Evolutionary conservation across 208 protist genomes (phyloP).

Genomic region (Trypanosoma scelopori): DNA sequence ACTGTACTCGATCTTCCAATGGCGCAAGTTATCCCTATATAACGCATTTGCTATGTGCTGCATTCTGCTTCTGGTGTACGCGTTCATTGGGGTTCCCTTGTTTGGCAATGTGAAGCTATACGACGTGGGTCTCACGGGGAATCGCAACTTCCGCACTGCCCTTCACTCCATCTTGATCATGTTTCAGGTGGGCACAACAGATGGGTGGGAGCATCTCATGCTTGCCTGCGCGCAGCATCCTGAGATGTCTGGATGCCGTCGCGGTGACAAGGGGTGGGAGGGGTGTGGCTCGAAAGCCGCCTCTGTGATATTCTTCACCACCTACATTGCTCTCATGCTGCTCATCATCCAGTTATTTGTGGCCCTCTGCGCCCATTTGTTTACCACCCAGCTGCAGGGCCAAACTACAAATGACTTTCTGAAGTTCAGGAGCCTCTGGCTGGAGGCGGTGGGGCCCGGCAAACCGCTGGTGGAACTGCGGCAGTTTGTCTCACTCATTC

Average conservation of each 20-base stretch:
- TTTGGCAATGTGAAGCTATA: constrained; percentile 43
- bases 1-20: constrained; percentile 26
- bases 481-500: neutral
- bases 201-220: constrained; percentile 43
- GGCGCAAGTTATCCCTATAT: constrained; percentile 13
- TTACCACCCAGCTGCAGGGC: constrained; percentile 22
- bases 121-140: constrained; percentile 34
- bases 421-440: constrained; percentile 31
- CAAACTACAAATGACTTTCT: constrained; percentile 32
- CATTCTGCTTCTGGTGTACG: constrained; percentile 46
- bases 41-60: constrained; percentile 37
- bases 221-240: constrained; percentile 24
- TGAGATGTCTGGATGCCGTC: neutral
- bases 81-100: constrained; percentile 43
- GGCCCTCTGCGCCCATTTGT: constrained; percentile 25
- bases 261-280: neutral
- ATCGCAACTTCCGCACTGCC: constrained; percentile 62
- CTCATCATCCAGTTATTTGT: constrained; percentile 30
- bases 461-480: neutral
- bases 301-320: constrained; percentile 29
- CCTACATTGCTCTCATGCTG: constrained; percentile 21
- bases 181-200: constrained; percentile 50
- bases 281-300: constrained; percentile 7
- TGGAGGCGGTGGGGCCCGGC: constrained; percentile 19
- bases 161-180: constrained; percentile 50